Conservation (phyloP, 352 stramenopile genomes). For the Globisporangium cylindrosporum region DNA sequence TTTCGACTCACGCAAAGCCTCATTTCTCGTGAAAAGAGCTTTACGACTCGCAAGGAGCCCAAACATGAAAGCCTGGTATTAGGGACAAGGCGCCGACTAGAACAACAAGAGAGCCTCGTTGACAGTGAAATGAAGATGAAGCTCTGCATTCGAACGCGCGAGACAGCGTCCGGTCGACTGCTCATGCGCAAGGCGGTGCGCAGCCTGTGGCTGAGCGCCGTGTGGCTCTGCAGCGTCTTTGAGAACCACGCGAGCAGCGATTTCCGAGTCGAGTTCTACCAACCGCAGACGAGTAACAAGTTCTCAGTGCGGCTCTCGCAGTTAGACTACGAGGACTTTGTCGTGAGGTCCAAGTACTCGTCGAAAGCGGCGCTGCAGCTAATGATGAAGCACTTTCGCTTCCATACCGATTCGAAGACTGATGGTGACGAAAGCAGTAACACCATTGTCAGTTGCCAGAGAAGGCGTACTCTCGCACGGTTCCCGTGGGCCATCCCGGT, state of each 20-base stretch:
- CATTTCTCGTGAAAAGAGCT: conserved; percentile 1
- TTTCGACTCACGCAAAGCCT: conserved; percentile 29
- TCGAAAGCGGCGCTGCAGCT: conserved; percentile 2
- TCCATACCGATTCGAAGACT: conserved; percentile 14
- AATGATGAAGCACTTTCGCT: conserved; percentile 28
- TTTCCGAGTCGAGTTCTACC: conserved; percentile 37
- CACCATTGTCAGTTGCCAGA: conserved; percentile 8
- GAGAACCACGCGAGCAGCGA: conserved; percentile 19
- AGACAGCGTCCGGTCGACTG: conserved; percentile 24
- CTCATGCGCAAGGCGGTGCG: conserved; percentile 34
- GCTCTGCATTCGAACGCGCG: conserved; percentile 24
- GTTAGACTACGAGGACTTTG: conserved; percentile 31
- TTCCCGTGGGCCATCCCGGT: conserved; percentile 50
- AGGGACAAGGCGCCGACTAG: background rate
- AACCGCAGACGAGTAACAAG: conserved; percentile 30
- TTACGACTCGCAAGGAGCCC: background rate
- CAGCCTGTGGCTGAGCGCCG: conserved; percentile 21
- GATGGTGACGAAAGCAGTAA: background rate
- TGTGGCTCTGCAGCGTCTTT: conserved; percentile 37
- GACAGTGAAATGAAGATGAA: conserved; percentile 17
- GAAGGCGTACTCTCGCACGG: conserved; percentile 27
- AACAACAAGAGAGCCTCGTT: background rate
- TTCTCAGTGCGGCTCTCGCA: conserved; percentile 18
- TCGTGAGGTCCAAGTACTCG: conserved; percentile 13
- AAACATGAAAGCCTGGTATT: background rate